Evolutionary conservation across 2,329 filamentous ascomycete species (phyloP), one percentile per base, ranked within the genome.

Genomic region (Aspergillus sp.): DNA sequence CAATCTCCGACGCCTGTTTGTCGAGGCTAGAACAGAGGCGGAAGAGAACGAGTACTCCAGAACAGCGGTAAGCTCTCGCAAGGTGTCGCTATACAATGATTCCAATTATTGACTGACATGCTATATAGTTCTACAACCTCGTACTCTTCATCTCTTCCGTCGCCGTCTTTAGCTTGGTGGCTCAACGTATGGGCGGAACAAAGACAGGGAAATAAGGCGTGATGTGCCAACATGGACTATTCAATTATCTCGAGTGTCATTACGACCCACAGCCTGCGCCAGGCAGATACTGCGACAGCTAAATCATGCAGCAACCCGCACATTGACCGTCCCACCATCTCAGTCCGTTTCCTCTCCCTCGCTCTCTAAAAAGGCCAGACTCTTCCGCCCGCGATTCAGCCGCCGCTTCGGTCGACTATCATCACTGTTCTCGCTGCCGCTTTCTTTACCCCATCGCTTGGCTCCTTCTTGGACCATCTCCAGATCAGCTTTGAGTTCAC

Each of bases 81-180:
- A 23, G 13, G 15, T 19, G 6, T 17, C 32, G 23, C 21, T 7
- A 3, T 27, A 15, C 10, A 8, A 21, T 30, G 8, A 48, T 36
- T 3, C 8, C 39, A n/a, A 44, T 19, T 30, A 11, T 62, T 70
- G 36, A 71, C 38, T 19, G 8, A 6, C n/a, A 8, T 15, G 17
- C 11, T 42, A 8, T 13, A 21, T 52, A 77, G 95, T 99, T 99
- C 76, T 99, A 99, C 79, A 98, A 99, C 71, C 87, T 96, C 0
- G 92, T 97, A 1, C 82, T 98, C 2, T 99, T 98, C 80, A 94
- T 99, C 83, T 95, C 93, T 23, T 97, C 95, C 0, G 90, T 99
- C 23, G 92, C 94, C 7, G 87, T 96, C 62, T 97, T 98, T 80
- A 96, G 94, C 74, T 81, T 99, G 62, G 88, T 95, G 62, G 95